These are phyloP conservation scores for Apiospora kogelbergensis DNA, from an alignment of 2,329 filamentous ascomycete genomes.

Conservation along the genomic window DNA sequence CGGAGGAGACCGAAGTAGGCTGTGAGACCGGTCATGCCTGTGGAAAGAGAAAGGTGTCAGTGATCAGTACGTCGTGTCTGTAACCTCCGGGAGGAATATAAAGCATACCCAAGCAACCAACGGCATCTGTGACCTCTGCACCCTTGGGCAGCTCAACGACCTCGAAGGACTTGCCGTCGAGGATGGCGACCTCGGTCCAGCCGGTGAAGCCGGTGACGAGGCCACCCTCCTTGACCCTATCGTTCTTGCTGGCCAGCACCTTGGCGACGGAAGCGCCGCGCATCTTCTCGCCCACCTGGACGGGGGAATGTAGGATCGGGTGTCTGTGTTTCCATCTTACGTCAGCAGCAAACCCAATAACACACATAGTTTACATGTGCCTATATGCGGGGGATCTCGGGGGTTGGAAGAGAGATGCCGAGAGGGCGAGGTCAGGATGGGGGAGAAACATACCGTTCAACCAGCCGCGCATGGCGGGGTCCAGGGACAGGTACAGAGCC, in stretches of 20 bases:
- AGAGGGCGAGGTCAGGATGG: not conserved
- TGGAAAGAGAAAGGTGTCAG: not conserved
- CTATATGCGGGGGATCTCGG: not conserved
- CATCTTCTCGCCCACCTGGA: conserved; percentile 68
- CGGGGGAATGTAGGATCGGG: conserved; percentile 66
- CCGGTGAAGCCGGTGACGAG: conserved; percentile 56
- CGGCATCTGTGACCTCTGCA: conserved; percentile 53
- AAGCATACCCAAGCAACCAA: conserved; percentile 52
- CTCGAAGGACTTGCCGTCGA: conserved; percentile 51
- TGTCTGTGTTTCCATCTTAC: conserved; percentile 31
- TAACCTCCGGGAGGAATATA: not conserved
- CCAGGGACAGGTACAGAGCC: conserved; percentile 64
- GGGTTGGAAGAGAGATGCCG: not conserved
- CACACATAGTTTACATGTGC: no score
- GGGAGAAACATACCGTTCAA: conserved; percentile 49
- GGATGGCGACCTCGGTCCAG: conserved; percentile 67
- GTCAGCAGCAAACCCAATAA: not conserved
- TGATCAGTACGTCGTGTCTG: not conserved
- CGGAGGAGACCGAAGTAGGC: conserved; percentile 61
- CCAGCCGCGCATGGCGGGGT: conserved; percentile 77
- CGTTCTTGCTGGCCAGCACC: conserved; percentile 60
- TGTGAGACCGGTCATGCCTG: conserved; percentile 49
- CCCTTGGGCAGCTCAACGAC: conserved; percentile 41
- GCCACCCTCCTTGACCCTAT: conserved; percentile 54
- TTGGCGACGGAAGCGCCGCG: conserved; percentile 61